These are phyloP conservation scores for Gossypium stocksii DNA, from an alignment of 345 rosid species.

Conservation along the genomic window DNA sequence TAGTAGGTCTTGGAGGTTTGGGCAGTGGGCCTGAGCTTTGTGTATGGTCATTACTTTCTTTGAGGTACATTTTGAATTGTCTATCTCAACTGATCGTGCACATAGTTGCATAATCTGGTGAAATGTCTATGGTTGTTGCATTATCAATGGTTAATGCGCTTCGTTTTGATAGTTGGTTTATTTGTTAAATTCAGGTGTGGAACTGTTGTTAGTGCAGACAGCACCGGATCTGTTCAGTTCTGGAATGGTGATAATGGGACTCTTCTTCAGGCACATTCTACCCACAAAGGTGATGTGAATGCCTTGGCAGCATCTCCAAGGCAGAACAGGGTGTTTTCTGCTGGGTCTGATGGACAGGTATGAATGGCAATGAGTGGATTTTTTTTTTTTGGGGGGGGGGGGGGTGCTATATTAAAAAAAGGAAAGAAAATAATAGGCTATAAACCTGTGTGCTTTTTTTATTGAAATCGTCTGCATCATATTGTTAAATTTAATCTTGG, in stretches of 20 bases:
- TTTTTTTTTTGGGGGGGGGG: too few relatives aligned
- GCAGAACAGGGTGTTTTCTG: conserved; percentile 82
- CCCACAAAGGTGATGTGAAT: conserved; percentile 86
- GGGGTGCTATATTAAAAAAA: not conserved
- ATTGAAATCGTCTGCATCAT: not conserved
- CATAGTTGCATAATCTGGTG: not conserved
- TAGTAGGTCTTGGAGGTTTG: conserved; percentile 77
- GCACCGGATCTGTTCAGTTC: conserved; percentile 87
- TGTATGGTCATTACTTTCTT: conserved; percentile 79
- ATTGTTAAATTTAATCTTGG: not conserved
- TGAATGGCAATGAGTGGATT: not conserved
- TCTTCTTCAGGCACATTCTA: conserved; percentile 68
- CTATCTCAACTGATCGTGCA: not conserved
- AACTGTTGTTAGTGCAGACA: conserved; percentile 88
- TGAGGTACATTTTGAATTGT: conserved; percentile 46
- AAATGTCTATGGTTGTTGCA: not conserved
- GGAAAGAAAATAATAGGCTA: not conserved
- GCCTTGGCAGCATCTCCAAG: conserved; percentile 80
- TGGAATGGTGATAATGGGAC: conserved; percentile 90
- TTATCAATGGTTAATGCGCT: not conserved
- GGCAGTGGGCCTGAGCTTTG: conserved; percentile 64
- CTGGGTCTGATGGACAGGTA: conserved; percentile 97
- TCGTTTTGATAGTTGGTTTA: conserved; percentile 18
- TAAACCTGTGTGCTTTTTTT: not conserved
- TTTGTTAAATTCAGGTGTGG: conserved; percentile 46